Conservation (phyloP, 805 yeast species). For the Candida oleophila region DNA sequence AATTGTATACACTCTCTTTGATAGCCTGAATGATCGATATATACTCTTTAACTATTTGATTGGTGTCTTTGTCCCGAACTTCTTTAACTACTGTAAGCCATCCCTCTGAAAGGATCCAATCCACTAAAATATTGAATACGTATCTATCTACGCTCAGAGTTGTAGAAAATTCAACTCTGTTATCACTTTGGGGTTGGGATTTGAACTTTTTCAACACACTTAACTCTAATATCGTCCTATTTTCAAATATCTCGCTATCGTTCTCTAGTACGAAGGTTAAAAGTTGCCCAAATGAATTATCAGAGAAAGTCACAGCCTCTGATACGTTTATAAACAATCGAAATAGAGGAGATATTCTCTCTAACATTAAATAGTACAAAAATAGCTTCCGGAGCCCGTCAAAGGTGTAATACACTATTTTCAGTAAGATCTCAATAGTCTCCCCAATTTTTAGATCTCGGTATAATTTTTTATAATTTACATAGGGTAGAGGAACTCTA, state of each 20-base stretch:
- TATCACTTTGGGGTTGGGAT: no score
- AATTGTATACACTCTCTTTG: not conserved
- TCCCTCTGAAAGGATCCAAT: not conserved
- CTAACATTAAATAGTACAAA: not conserved
- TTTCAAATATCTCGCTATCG: conserved; percentile 12
- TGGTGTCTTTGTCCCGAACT: not conserved
- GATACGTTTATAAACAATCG: not conserved
- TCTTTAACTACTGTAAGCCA: not conserved
- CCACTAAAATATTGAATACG: not conserved
- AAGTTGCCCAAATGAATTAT: conserved; percentile 25
- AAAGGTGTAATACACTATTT: not conserved
- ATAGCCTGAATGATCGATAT: not conserved
- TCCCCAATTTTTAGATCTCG: not conserved
- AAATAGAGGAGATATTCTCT: not conserved
- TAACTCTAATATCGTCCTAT: conserved; percentile 10
- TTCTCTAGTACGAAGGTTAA: conserved; percentile 24
- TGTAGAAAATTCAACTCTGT: conserved; percentile 3
- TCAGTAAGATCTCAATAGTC: not conserved
- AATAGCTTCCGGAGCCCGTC: not conserved
- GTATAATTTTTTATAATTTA: not conserved
- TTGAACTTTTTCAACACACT: no score
- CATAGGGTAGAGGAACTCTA: not conserved
- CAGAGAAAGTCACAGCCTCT: conserved; percentile 21
- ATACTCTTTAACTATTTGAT: not conserved
- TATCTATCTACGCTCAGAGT: no score